phyloP scores from a whole-genome alignment of 768 basidiomycete species.

The Xerocomellus chrysenteron region DNA sequence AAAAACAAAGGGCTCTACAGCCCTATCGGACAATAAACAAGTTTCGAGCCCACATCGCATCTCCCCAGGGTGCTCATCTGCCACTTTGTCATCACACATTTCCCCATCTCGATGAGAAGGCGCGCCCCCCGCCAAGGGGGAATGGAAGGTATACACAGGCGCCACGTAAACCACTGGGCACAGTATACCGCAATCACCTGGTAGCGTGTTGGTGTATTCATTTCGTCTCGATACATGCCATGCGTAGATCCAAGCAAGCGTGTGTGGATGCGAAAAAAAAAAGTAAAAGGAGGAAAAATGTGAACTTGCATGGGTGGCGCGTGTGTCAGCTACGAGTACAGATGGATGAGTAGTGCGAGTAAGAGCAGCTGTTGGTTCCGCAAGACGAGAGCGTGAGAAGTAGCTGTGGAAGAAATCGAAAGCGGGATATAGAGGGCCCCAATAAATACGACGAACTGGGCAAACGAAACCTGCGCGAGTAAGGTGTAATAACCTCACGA shows the following conservation, averaged over 20 bases:
- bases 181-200: background rate
- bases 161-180: background rate
- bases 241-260: constrained; percentile 23
- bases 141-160: background rate
- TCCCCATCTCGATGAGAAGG: background rate
- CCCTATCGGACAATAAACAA: no score
- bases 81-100: background rate
- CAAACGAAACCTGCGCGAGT: constrained; percentile 6
- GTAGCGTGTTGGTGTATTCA: constrained; percentile 4
- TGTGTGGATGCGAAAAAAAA: background rate
- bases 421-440: constrained; percentile 5
- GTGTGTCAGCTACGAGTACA: constrained; percentile 23
- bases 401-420: constrained; percentile 9
- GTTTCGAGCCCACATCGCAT: constrained; percentile 6
- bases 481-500: constrained; percentile 11
- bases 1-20: background rate
- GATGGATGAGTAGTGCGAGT: constrained; percentile 17
- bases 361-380: constrained; percentile 6
- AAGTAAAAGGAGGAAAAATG: background rate
- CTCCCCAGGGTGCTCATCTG: background rate
- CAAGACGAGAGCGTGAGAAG: background rate
- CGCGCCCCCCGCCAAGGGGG: background rate
- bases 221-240: constrained; percentile 11
- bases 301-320: constrained; percentile 10
- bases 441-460: constrained; percentile 17